phyloP scores from a whole-genome alignment of 495 filamentous ascomycete genomes.

The Oidiodendron maius region DNA sequence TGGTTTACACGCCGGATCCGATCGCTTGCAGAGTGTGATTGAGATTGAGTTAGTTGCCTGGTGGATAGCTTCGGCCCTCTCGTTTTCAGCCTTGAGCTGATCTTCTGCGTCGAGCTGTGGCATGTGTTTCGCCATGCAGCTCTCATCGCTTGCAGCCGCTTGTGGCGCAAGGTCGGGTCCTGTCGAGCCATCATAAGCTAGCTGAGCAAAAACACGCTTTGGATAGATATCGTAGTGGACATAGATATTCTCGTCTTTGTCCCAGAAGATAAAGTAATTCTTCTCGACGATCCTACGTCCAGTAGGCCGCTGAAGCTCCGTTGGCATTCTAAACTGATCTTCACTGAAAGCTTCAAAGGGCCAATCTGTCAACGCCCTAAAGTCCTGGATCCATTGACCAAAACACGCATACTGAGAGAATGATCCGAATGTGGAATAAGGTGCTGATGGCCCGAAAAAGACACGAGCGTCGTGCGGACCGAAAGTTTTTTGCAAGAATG shows the following conservation, averaged over 20 bases:
- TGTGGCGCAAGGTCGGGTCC: conserved; percentile 33
- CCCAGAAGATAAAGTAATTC: conserved; percentile 55
- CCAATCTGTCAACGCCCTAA: conserved; percentile 40
- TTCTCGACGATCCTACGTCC: conserved; percentile 39
- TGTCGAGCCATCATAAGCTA: conserved; percentile 33
- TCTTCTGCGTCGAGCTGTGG: conserved; percentile 22
- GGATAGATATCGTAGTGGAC: conserved; percentile 45
- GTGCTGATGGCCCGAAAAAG: conserved; percentile 41
- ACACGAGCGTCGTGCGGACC: conserved; percentile 49
- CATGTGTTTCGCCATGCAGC: conserved; percentile 35
- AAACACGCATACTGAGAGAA: conserved; percentile 45
- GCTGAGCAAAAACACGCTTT: conserved; percentile 36
- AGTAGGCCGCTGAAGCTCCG: conserved; percentile 40
- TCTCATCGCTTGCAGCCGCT: conserved; percentile 22
- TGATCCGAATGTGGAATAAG: conserved; percentile 42
- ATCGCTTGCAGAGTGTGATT: conserved; percentile 42
- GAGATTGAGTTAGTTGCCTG: conserved; percentile 51
- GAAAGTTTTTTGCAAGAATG: conserved; percentile 28
- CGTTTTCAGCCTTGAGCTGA: too few species aligned
- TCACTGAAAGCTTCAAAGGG: conserved; percentile 12
- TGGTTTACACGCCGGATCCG: conserved; percentile 33
- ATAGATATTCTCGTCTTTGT: conserved; percentile 34
- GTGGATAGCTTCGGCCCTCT: conserved; percentile 37
- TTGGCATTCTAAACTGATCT: conserved; percentile 29
- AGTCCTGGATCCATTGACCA: conserved; percentile 45